phyloP scores from a whole-genome alignment of 371 early-diverging fungal species.

The Parasitella parasitica region DNA sequence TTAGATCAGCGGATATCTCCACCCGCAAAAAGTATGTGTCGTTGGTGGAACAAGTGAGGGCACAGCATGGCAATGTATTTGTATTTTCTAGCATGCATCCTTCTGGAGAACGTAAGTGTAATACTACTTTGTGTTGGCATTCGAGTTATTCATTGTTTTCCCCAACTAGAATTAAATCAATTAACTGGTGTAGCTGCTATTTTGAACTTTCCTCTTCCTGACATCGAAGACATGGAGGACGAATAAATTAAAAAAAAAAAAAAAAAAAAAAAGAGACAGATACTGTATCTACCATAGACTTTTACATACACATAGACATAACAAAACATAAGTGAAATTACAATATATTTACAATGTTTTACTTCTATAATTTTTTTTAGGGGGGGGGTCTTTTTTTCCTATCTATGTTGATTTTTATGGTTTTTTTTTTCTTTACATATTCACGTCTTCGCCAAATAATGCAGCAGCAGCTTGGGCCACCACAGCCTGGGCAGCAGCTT shows the following conservation, averaged over 20 bases:
- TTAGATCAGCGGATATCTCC: constrained; percentile 83
- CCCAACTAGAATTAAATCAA: constrained; percentile 75
- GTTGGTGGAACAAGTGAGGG: constrained; percentile 82
- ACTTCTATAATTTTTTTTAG: background rate
- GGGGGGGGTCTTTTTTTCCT: background rate
- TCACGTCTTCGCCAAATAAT: constrained; percentile 45
- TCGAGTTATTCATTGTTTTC: too few relatives aligned
- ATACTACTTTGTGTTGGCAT: too few relatives aligned
- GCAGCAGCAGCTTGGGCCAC: constrained; percentile 50
- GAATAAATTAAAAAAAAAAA: constrained; percentile 4
- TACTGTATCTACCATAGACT: background rate
- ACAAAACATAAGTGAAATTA: too few relatives aligned
- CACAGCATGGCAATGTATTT: constrained; percentile 76
- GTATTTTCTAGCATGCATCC: constrained; percentile 92
- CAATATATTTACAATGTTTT: background rate
- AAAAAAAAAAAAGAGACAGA: background rate
- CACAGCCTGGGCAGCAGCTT: constrained; percentile 48
- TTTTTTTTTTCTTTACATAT: constrained; percentile 10
- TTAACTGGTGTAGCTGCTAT: constrained; percentile 95
- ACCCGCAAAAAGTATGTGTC: constrained; percentile 83
- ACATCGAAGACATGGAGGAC: constrained; percentile 63
- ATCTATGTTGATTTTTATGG: background rate
- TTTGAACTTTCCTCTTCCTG: constrained; percentile 78
- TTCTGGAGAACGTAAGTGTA: constrained; percentile 87
- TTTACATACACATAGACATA: background rate